Base-by-base conservation (phyloP, 1,139 yeast species). In the Hyphopichia burtonii region DNA sequence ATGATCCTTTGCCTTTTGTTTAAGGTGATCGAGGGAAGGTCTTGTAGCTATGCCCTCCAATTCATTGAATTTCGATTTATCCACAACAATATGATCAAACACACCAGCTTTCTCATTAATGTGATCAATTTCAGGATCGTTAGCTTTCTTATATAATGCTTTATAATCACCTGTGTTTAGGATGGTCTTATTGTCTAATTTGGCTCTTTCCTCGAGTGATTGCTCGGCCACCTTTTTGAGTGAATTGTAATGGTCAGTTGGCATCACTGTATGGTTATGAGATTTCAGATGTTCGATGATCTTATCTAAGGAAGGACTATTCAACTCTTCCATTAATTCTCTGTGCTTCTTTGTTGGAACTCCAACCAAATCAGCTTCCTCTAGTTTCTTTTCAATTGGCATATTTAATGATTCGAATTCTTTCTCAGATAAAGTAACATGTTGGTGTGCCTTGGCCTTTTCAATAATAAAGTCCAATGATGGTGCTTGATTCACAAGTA, bases 41-140 rank as follows among this genome's bases (percentile, higher is more conserved):
- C 7, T 20, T n/a, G 23, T 14, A n/a, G 19, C 12, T 9, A 11
- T 36, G 22, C 31, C 25, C 8, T 15, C 16, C 19, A 44, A 27
- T 7, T 34, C 15, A 10, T 34, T 44, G 27, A 38, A 50, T 9
- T 48, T 50, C 4, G 41, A 47, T n/a, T 39, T 39, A 3, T 44
- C 48, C 1, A 58, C 38, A 5, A 61, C 42, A 4, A 47, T 47
- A 39, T 51, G 57, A 16, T 48, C 45, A 20, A 45, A 44, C 8
- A 38, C 41, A 8, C 18, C 38, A 3, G 78, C 80, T 37, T 61
- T 59, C 7, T 57, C 52, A 16, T 49, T 43, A 19, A 80, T 44
- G 39, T 66, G 66, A 1, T 66, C 71, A 14, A 63, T 42, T 17
- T 67, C 53, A 12, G 68, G 71, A 12, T 46, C 41, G 3, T 49